Evolutionary conservation across 2,329 filamentous ascomycete species (phyloP).

Genomic region (Scleromitrula shiraiana): DNA sequence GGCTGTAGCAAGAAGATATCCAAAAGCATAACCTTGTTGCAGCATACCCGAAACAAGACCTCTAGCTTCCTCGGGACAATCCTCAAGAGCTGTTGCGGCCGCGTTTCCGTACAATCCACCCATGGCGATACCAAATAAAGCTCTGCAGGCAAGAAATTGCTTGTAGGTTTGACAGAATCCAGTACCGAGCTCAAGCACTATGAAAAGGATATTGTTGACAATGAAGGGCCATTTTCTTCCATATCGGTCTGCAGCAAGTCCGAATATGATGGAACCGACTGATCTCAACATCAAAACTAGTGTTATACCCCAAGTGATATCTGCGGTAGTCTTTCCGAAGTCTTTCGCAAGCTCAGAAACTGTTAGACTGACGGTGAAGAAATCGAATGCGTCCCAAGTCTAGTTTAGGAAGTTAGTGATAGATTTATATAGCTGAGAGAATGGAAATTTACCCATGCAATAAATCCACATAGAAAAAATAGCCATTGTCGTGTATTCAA

Average conservation of each 20-base stretch:
- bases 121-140: constrained; percentile 75
- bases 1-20: constrained; percentile 69
- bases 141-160: constrained; percentile 62
- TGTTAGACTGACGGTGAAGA: constrained; percentile 73
- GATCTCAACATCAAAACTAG: constrained; percentile 68
- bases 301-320: constrained; percentile 65
- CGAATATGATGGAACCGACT: constrained; percentile 68
- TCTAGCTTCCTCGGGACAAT: constrained; percentile 39
- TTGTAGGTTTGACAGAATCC: constrained; percentile 65
- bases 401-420: not conserved
- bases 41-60: constrained; percentile 77
- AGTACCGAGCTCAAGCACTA: constrained; percentile 62
- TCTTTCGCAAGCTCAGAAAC: constrained; percentile 60
- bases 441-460: constrained; percentile 47
- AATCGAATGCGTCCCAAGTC: constrained; percentile 76
- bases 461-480: constrained; percentile 67
- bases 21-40: constrained; percentile 74
- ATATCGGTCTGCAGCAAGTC: constrained; percentile 68
- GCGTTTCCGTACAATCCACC: constrained; percentile 74
- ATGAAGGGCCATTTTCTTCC: constrained; percentile 78
- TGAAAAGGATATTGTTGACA: constrained; percentile 65
- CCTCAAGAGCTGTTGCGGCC: constrained; percentile 70
- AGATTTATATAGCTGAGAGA: not conserved
- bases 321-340: constrained; percentile 53
- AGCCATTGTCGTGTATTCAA: constrained; percentile 61